phyloP scores from a whole-genome alignment of 495 filamentous ascomycete genomes.

The Cetradonia linearis region DNA sequence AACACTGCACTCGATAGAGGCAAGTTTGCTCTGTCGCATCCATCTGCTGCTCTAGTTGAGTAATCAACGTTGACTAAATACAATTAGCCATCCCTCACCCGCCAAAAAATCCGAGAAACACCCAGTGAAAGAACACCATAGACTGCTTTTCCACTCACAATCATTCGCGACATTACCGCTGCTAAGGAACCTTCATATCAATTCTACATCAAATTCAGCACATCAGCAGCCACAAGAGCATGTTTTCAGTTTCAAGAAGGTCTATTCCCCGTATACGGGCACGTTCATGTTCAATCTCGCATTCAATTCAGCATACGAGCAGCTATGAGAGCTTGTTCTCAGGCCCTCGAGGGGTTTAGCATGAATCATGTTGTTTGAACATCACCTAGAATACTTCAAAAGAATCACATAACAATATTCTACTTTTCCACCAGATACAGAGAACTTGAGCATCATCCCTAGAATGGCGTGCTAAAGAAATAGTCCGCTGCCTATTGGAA shows the following conservation, averaged over 20 bases:
- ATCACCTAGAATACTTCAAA: neutral
- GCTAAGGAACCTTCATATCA: no score
- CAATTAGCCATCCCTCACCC: neutral
- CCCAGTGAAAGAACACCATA: no score
- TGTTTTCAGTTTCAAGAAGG: no score
- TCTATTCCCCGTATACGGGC: no score
- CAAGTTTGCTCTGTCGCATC: neutral
- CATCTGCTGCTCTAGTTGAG: neutral
- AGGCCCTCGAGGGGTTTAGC: neutral
- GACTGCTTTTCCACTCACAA: neutral
- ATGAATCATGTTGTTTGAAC: neutral
- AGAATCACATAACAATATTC: no score
- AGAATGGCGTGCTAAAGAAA: no score
- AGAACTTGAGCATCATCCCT: no score
- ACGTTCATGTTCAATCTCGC: neutral
- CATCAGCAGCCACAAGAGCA: no score
- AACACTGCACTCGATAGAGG: neutral
- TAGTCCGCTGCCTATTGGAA: no score
- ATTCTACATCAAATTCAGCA: no score
- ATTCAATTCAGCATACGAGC: neutral
- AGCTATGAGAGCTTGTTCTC: neutral
- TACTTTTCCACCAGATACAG: no score
- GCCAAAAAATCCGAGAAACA: neutral
- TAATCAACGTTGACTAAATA: neutral
- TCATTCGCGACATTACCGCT: neutral